Evolutionary conservation across 192 early-diverging fungal species (phyloP).

Genomic region (Gaertneriomyces semiglobifer): DNA sequence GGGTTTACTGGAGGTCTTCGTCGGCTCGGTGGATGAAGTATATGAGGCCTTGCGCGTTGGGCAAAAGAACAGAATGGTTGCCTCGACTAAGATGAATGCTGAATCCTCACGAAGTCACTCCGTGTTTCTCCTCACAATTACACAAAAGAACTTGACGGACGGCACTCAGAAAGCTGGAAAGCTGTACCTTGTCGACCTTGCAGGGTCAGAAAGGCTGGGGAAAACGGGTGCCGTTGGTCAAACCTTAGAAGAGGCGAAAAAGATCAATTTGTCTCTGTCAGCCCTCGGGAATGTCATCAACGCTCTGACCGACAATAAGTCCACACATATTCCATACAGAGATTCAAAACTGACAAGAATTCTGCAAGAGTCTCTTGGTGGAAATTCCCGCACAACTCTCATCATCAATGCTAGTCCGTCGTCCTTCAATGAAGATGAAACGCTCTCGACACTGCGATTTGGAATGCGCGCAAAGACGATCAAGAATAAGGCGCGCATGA

Average conservation of each 20-base stretch:
- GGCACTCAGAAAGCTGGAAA: slow-evolving; percentile 90
- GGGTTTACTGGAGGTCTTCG: slow-evolving; percentile 95
- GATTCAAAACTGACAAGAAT: slow-evolving; percentile 99
- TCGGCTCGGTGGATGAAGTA: slow-evolving; percentile 90
- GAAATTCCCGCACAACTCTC: slow-evolving; percentile 97
- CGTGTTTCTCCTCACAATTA: slow-evolving; percentile 95
- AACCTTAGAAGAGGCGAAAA: slow-evolving; percentile 99
- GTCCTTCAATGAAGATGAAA: slow-evolving; percentile 96
- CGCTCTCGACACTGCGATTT: slow-evolving; percentile 88
- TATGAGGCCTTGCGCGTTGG: slow-evolving; percentile 97
- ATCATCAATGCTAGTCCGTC: slow-evolving; percentile 99
- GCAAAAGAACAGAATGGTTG: slow-evolving; percentile 80
- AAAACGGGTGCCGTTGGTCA: slow-evolving; percentile 99
- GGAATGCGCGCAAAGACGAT: slow-evolving; percentile 98
- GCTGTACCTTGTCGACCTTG: slow-evolving; percentile 95
- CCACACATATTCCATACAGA: slow-evolving; percentile 96
- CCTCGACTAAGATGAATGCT: slow-evolving; percentile 97
- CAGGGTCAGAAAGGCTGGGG: slow-evolving; percentile 95
- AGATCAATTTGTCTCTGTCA: slow-evolving; percentile 98
- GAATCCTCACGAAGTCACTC: slow-evolving; percentile 98
- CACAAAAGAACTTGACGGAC: slow-evolving; percentile 85
- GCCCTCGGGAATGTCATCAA: slow-evolving; percentile 99
- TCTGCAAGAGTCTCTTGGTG: slow-evolving; percentile 98
- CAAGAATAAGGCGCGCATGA: slow-evolving; percentile 99
- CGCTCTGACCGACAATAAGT: slow-evolving; percentile 97